phyloP scores from a whole-genome alignment of 2,329 filamentous ascomycete genomes.

The Neurospora crassa region DNA sequence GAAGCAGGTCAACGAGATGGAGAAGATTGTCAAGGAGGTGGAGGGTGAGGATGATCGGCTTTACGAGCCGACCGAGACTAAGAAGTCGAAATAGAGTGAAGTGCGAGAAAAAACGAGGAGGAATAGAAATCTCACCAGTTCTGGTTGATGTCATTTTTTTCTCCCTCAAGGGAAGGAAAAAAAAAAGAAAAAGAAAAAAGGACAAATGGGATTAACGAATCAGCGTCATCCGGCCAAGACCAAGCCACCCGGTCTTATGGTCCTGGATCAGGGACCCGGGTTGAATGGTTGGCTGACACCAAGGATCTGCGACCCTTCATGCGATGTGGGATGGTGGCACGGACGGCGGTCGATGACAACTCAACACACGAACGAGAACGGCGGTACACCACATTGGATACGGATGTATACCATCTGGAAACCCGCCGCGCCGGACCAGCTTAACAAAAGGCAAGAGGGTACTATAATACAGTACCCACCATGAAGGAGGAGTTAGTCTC shows the following conservation, averaged over 20 bases:
- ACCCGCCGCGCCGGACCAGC: background rate
- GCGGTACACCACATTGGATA: background rate
- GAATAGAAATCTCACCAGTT: background rate
- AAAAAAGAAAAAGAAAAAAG: background rate
- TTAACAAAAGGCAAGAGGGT: background rate
- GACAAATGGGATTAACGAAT: background rate
- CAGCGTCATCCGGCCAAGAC: background rate
- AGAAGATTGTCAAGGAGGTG: constrained; percentile 65
- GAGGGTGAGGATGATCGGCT: constrained; percentile 44
- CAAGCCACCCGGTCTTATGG: background rate
- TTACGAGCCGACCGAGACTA: constrained; percentile 31
- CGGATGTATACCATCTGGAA: background rate
- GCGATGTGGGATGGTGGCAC: background rate
- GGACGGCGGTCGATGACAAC: background rate
- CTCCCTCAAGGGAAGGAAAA: too few relatives aligned
- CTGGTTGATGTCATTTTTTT: background rate
- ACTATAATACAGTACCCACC: background rate
- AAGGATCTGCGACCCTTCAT: background rate
- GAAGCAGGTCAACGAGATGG: constrained; percentile 66
- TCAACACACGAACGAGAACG: background rate
- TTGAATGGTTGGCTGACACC: background rate
- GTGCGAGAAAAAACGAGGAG: background rate
- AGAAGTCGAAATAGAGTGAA: constrained; percentile 34
- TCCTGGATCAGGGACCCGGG: background rate
- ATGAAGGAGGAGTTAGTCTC: background rate